Evolutionary conservation across 148 eudicot genomes (phyloP), one percentile per base, ranked within the genome.

Genomic region (Cornus florida): DNA sequence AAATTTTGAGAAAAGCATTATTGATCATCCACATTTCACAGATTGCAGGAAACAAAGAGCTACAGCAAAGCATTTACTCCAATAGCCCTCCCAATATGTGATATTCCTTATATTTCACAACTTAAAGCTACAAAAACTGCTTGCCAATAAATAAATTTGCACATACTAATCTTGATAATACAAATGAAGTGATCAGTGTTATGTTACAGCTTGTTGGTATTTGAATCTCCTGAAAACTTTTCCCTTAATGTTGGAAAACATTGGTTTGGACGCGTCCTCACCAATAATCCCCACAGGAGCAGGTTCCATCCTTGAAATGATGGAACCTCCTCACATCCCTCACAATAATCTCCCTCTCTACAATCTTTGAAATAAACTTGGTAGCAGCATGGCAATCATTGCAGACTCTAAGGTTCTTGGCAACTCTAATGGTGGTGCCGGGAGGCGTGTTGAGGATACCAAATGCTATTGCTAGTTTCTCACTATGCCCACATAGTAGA

Each of bases 221-320:
- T 19, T 39, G 77, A 74, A 74, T 74, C 31, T 74, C 50, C 32
- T 57, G 46, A 74, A 5, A 32, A 60, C 32, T 10, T 35, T 31
- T 62, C 56, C 60, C 62, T 17, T 12, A 12, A 17, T 20, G 66
- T 60, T 16, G 59, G 17, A 35, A 59, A 39, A 56, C 32, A n/a
- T 73, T 8, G 38, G 76, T 38, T 33, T 32, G 11, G 19, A 57
- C 60, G 19, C 28, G 13, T 33, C 43, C 43, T 89, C 86, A 89
- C 90, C 89, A 89, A 65, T 89, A 87, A 38, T 89, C 92, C 41
- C 88, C 82, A 74, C 90, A 89, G 66, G 92, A 89, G 76, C 92
- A 89, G 38, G 64, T 70, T 6, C 90, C 90, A 79, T 87, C 86
- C 84, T 79, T 89, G 67, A 89, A 87, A 84, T 89, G 90, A 84